phyloP scores from a whole-genome alignment of 192 early-diverging fungal genomes.

The Funneliformis geosporum region DNA sequence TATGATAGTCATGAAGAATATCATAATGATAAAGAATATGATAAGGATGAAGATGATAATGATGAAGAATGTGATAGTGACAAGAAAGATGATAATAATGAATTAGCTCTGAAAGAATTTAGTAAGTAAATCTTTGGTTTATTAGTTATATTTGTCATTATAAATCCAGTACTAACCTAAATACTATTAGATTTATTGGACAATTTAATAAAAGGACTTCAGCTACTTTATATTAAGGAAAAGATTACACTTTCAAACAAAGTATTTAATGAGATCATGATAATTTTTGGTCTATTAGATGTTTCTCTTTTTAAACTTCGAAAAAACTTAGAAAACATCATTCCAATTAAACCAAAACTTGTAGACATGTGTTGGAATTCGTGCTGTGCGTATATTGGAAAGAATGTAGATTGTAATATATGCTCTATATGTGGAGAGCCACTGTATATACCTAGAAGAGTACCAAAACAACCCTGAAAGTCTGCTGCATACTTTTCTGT shows the following conservation, averaged over 20 bases:
- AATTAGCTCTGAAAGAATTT: too few relatives aligned
- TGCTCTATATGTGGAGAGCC: neutral
- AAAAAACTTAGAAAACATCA: neutral
- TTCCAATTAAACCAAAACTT: neutral
- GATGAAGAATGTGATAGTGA: too few relatives aligned
- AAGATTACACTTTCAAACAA: neutral
- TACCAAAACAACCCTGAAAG: neutral
- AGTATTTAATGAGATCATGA: slow-evolving; percentile 1
- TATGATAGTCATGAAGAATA: too few relatives aligned
- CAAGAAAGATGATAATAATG: too few relatives aligned
- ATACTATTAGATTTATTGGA: neutral
- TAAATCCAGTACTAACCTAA: too few relatives aligned
- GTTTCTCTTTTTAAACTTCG: neutral
- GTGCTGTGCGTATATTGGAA: neutral
- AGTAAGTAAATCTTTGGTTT: too few relatives aligned
- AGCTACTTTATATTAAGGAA: neutral
- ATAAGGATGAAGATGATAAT: too few relatives aligned
- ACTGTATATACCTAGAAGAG: neutral
- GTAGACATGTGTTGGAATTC: neutral
- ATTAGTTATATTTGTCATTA: too few relatives aligned
- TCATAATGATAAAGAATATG: too few relatives aligned
- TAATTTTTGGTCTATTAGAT: neutral
- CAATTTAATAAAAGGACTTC: neutral
- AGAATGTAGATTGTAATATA: neutral
- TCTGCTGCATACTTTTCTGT: neutral